A percentile compares a stretch with the other conserved stretches of the same genome.
phyloP scores from a whole-genome alignment of 1,284 basidiomycete genomes.

The Ceratobasidium sp. region DNA sequence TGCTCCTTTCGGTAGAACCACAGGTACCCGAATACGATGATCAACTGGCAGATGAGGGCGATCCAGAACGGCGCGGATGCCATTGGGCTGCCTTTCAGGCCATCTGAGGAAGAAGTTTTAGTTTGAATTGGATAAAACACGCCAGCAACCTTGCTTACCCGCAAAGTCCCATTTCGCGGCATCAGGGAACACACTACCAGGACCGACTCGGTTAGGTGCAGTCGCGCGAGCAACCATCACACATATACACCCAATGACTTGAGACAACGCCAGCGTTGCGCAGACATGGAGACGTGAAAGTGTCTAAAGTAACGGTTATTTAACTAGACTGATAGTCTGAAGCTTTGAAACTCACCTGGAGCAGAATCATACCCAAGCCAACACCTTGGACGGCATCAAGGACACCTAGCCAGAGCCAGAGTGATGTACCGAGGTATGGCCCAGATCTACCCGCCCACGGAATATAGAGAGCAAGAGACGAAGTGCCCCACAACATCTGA shows the following conservation, averaged over 20 bases:
- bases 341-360: conserved; percentile 63
- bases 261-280: conserved; percentile 86
- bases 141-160: conserved; percentile 53
- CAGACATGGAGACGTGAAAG: conserved; percentile 91
- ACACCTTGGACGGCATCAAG: conserved; percentile 92
- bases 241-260: conserved; percentile 80
- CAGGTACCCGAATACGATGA: conserved; percentile 91
- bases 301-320: conserved; percentile 57
- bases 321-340: background rate
- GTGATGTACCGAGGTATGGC: conserved; percentile 83
- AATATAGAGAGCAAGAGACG: conserved; percentile 85
- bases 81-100: conserved; percentile 68
- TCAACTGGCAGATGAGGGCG: conserved; percentile 76
- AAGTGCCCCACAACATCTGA: conserved; percentile 86
- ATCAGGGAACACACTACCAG: conserved; percentile 90
- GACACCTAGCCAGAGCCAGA: conserved; percentile 95
- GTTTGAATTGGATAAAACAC: conserved; percentile 30
- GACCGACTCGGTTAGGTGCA: conserved; percentile 83
- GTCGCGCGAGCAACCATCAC: conserved; percentile 87
- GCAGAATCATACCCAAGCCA: conserved; percentile 90
- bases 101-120: conserved; percentile 40
- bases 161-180: conserved; percentile 85
- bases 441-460: conserved; percentile 87
- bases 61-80: conserved; percentile 86
- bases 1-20: conserved; percentile 94